These are phyloP conservation scores for Xylaria sp. DNA, from an alignment of 2,329 filamentous ascomycete genomes.

Conservation along the genomic window DNA sequence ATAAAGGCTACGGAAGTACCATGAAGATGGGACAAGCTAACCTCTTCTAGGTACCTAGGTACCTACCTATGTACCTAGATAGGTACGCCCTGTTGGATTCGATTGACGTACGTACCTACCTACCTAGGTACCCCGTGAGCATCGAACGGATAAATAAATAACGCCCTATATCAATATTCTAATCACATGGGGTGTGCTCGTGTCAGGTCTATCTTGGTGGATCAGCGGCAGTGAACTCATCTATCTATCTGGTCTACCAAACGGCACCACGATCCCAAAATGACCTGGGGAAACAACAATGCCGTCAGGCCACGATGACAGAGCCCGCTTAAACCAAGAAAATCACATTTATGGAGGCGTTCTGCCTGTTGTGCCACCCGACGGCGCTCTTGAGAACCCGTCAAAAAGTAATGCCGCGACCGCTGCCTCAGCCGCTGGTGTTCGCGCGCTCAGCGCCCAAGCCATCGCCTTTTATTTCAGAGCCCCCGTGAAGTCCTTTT, in stretches of 20 bases:
- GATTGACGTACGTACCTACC: no score
- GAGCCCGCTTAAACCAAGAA: constrained; percentile 30
- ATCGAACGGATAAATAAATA: background rate
- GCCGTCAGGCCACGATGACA: constrained; percentile 40
- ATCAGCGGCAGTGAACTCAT: background rate
- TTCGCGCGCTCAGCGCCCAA: constrained; percentile 82
- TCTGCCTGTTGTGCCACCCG: constrained; percentile 53
- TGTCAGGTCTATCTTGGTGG: background rate
- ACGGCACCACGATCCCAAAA: constrained; percentile 32
- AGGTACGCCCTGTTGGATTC: no score
- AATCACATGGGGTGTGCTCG: background rate
- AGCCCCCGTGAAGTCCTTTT: constrained; percentile 90
- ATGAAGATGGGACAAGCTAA: no score
- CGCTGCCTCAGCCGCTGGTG: constrained; percentile 83
- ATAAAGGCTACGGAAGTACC: no score
- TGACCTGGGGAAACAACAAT: constrained; percentile 39
- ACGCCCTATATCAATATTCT: background rate
- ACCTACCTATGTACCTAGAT: no score
- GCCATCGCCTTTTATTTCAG: constrained; percentile 90
- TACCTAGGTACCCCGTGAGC: no score
- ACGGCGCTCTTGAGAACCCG: constrained; percentile 51
- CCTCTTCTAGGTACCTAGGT: no score
- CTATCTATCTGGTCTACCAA: background rate
- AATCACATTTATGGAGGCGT: constrained; percentile 44
- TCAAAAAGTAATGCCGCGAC: constrained; percentile 62